Evolutionary conservation across 768 basidiomycete species (phyloP).

Genomic region (Crassisporium funariophilum): DNA sequence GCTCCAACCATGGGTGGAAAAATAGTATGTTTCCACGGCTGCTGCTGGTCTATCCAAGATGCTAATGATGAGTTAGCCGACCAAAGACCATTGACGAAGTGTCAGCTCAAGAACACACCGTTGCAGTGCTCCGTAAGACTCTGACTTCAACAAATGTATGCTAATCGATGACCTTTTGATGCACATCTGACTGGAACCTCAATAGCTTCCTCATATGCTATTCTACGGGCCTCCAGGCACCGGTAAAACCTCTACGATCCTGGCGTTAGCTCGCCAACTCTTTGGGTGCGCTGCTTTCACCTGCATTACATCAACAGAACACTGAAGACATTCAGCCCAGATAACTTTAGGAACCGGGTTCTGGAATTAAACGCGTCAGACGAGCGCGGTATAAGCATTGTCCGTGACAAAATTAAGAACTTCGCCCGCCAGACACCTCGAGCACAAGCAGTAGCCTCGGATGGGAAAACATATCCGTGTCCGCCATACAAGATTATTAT

Average conservation of each 20-base stretch:
- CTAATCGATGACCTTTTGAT: not conserved
- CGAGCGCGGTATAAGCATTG: constrained; percentile 95
- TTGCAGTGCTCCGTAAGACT: constrained; percentile 89
- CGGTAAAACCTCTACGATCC: constrained; percentile 97
- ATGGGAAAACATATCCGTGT: constrained; percentile 87
- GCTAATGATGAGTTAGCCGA: constrained; percentile 54
- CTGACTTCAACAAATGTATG: constrained; percentile 88
- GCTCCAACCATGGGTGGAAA: constrained; percentile 96
- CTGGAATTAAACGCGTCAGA: constrained; percentile 98
- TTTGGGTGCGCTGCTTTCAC: constrained; percentile 70
- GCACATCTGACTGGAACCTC: constrained; percentile 11
- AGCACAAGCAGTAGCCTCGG: constrained; percentile 71
- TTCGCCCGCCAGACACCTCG: constrained; percentile 93
- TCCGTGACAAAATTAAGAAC: constrained; percentile 97
- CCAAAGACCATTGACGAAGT: constrained; percentile 98
- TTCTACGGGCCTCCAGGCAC: constrained; percentile 99
- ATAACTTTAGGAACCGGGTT: constrained; percentile 90
- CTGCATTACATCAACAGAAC: not conserved
- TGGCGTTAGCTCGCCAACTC: constrained; percentile 89
- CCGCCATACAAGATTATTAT: constrained; percentile 99
- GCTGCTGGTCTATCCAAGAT: not conserved
- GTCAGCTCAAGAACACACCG: constrained; percentile 95
- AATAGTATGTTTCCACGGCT: constrained; percentile 70
- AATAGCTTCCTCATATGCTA: constrained; percentile 97
- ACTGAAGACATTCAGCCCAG: constrained; percentile 54